phyloP scores from a whole-genome alignment of 192 early-diverging fungal species.

The Mortierella hygrophila region DNA sequence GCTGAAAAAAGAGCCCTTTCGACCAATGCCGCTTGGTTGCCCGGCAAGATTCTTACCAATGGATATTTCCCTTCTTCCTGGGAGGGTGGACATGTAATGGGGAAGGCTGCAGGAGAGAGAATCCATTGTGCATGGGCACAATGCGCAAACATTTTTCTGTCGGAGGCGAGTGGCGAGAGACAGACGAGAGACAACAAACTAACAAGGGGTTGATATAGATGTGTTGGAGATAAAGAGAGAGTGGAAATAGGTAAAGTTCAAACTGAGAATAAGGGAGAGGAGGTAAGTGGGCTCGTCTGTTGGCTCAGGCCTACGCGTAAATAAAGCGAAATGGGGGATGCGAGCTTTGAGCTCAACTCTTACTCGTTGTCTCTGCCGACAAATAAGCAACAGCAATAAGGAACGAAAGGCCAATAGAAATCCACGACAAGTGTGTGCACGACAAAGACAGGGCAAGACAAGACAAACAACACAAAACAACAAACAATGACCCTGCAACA shows the following conservation, averaged over 20 bases:
- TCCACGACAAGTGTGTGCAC: not conserved
- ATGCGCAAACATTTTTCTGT: constrained; percentile 7
- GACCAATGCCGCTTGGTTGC: not conserved
- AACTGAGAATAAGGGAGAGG: not conserved
- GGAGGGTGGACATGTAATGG: not conserved
- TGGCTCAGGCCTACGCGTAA: not conserved
- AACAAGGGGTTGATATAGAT: not conserved
- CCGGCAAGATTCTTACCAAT: constrained; percentile 18
- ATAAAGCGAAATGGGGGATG: not conserved
- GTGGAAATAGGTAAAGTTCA: too few species aligned
- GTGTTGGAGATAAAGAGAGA: not conserved
- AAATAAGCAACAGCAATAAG: not conserved
- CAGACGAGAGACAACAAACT: not conserved
- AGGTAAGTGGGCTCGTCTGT: not conserved
- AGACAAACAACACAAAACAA: not conserved
- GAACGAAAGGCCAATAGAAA: not conserved
- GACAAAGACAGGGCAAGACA: not conserved
- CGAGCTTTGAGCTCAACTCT: not conserved
- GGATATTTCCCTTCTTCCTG: not conserved
- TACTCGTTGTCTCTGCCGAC: not conserved
- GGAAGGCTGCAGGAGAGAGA: not conserved
- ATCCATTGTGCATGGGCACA: not conserved
- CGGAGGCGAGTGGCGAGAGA: not conserved
- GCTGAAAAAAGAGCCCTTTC: not conserved
- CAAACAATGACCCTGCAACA: constrained; percentile 1